phyloP scores from a whole-genome alignment of 164 flowering plant species.

The Liriodendron chinense region DNA sequence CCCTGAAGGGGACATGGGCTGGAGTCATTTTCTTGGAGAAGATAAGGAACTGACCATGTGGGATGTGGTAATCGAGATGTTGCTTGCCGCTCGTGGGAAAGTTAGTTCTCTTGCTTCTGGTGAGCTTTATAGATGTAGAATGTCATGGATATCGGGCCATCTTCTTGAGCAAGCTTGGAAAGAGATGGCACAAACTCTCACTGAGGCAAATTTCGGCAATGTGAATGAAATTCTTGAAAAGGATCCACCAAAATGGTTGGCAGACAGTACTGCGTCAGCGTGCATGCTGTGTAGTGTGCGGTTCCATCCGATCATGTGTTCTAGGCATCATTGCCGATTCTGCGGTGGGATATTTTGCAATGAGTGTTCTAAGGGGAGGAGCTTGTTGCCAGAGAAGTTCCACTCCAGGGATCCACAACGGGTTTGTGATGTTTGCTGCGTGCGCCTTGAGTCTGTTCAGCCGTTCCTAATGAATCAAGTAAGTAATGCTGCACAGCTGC shows the following conservation, averaged over 20 bases:
- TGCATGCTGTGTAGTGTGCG: conserved; percentile 91
- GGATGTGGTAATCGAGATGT: conserved; percentile 90
- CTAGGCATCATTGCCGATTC: conserved; percentile 88
- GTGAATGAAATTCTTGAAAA: conserved; percentile 67
- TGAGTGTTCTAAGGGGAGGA: conserved; percentile 83
- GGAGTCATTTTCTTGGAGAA: conserved; percentile 58
- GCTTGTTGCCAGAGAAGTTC: conserved; percentile 77
- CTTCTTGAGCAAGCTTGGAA: conserved; percentile 92
- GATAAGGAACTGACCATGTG: conserved; percentile 91
- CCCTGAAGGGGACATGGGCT: conserved; percentile 83
- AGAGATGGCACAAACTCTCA: conserved; percentile 91
- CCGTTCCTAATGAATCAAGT: conserved; percentile 84
- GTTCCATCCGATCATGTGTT: conserved; percentile 94
- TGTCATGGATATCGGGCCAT: conserved; percentile 60
- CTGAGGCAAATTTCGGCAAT: conserved; percentile 62
- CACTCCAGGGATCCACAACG: conserved; percentile 68
- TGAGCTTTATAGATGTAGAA: conserved; percentile 30
- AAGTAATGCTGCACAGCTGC: conserved; percentile 86
- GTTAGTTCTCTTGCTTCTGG: conserved; percentile 63
- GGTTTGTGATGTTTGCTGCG: conserved; percentile 92
- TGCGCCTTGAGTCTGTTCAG: conserved; percentile 83
- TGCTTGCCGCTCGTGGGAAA: conserved; percentile 81
- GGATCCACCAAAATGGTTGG: conserved; percentile 90
- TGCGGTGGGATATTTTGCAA: conserved; percentile 95
- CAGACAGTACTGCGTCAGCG: conserved; percentile 85